Base-by-base conservation (phyloP, 2,329 filamentous ascomycete species). In the Diaporthe nobilis region DNA sequence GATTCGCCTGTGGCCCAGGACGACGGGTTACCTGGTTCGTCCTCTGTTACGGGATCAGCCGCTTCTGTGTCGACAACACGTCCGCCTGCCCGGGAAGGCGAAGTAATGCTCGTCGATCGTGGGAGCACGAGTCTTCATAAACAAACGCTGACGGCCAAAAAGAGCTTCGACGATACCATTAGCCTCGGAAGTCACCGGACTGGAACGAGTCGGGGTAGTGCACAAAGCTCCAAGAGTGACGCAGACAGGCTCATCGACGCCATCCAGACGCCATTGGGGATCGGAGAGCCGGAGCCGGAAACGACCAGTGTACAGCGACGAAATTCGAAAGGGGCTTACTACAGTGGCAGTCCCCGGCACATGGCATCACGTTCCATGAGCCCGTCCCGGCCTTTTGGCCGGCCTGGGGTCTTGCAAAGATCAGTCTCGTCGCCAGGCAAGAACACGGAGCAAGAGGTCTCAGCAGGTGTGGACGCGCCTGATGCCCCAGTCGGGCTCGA, bases 161-260 rank as follows among this genome's bases (percentile, higher is more conserved):
- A 79, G 67, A 86, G 84, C 58, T 78, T 85, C 15, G 84, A 85
- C 25, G 85, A 85, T 39, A 79, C 80, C 2, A 81, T 76, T 25
- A 90, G 87, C 65, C 76, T 83, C 37, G 83, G 78, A 31, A 89
- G 88, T 74, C 78, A 82, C 31, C 83, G 77, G 51, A 89, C 87
- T 65, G 81, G 78, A n/a, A 84, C 78, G 2, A 93, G 91, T 77
- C 88, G 85, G 22, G 85, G 82, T 53, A 91, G 91, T 77, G 81
- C 83, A 20, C 84, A 82, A 60, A 92, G 90, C 78, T 84, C 81
- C 51, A 87, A 85, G 79, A 92, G 90, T 79, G 92, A 94, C 78
- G 92, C 93, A 0, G 93, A 95, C 76, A 87, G 93, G 39, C 85
- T 95, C 17, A 94, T 95, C 34, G 90, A 94, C 80, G 93, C 93